Evolutionary conservation across 805 yeast genomes (phyloP), one percentile per base, ranked within the genome.

Genomic region (Metschnikowia kofuensis): DNA sequence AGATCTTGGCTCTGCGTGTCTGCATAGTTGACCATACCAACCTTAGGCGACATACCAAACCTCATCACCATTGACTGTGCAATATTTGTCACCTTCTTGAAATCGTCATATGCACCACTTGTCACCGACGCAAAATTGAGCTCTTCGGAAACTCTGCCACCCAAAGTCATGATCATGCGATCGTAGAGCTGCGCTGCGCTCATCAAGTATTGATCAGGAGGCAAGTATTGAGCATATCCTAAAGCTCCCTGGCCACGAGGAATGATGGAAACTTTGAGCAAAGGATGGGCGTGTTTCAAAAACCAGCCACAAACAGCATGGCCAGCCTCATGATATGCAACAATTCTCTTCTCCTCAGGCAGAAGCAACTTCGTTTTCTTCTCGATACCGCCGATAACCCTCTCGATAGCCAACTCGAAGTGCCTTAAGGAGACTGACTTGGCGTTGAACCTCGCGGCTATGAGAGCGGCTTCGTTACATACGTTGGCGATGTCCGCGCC

Each of bases 281-380:
- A 73, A 7, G 99, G 99, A 64, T 92, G 97, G 1, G 98, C 96
- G 67, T 79, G 78, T 66, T 87, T 80, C 61, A 94, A 77, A 63
- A 75, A 90, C 99, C 99, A 94, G n/a, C 99, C 99, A 68, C 98
- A 91, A 50, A 94, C 82, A 9, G 99, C 99, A 69, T 95, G 99
- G 6, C 99, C 99, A 2, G 99, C 99, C 69, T 94, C 99, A 65
- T 95, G 99, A 62, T 87, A 94, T 0, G 99, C 99, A 49, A 95
- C 97, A 30, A 89, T 83, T 53, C 76, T 82, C 70, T 90, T 89
- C 64, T 95, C 98, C 52, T 86, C 91, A 1, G 89, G 85, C 2
- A 89, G 82, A 51, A 95, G 74, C n/a, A 94, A 79, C 62, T 86
- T 85, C n/a, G 91, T 79, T 69, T 90, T 92, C 76, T 88, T 88